These are phyloP conservation scores for Pseudocercospora cruenta DNA, from an alignment of 2,329 filamentous ascomycete genomes.

Conservation along the genomic window DNA sequence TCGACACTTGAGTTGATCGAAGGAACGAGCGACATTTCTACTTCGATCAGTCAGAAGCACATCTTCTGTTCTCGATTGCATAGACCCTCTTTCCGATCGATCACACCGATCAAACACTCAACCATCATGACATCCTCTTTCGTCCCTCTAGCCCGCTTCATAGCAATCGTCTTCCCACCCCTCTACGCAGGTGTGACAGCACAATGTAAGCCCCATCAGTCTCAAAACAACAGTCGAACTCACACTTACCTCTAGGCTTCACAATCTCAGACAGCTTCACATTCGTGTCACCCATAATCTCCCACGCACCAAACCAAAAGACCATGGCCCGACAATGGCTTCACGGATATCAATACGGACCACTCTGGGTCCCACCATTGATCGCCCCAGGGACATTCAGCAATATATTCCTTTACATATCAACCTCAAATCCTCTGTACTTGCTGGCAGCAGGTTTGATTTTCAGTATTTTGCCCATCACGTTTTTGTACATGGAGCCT, in stretches of 20 bases:
- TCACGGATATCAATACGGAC: constrained; percentile 44
- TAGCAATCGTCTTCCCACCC: constrained; percentile 31
- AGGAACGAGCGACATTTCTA: neutral
- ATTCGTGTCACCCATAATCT: constrained; percentile 41
- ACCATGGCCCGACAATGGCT: constrained; percentile 46
- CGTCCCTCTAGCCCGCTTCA: constrained; percentile 22
- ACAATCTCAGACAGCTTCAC: constrained; percentile 38
- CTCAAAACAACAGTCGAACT: neutral
- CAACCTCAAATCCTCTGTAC: constrained; percentile 27
- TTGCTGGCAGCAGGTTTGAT: constrained; percentile 30
- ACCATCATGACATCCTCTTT: neutral
- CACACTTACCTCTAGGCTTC: constrained; percentile 20
- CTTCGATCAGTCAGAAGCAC: neutral
- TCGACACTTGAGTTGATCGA: neutral
- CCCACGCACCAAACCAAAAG: constrained; percentile 38
- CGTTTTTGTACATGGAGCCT: constrained; percentile 45
- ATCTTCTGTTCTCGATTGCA: neutral
- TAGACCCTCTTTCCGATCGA: no score
- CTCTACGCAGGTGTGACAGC: constrained; percentile 31
- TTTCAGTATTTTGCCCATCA: constrained; percentile 43
- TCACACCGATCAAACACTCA: neutral
- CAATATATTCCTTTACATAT: constrained; percentile 37
- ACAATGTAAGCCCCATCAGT: constrained; percentile 25
- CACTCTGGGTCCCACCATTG: constrained; percentile 43
- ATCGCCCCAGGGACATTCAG: constrained; percentile 39